Conservation (phyloP, 306 rosid genomes). For the Heteromeles arbutifolia region DNA sequence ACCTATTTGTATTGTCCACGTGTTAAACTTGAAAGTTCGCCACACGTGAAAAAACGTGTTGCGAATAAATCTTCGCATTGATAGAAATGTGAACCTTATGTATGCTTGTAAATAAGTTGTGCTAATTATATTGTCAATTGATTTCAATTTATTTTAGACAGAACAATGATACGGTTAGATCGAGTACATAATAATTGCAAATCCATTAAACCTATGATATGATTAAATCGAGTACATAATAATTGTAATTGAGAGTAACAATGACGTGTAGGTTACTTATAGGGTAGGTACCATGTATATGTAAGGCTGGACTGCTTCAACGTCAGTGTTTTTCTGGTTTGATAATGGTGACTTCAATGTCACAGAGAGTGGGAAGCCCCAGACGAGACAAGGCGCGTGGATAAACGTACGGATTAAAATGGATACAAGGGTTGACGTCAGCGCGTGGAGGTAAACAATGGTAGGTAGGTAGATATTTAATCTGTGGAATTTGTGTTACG, state of each 20-base stretch:
- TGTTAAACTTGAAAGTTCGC: too few species aligned
- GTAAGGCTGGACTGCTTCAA: constrained; percentile 15
- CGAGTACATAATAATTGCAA: too few species aligned
- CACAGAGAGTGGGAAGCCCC: background rate
- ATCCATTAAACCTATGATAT: too few species aligned
- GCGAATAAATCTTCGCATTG: accelerated
- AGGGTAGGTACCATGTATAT: background rate
- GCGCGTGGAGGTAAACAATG: background rate
- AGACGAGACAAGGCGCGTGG: constrained; percentile 1
- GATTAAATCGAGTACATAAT: too few species aligned
- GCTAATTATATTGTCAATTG: too few species aligned
- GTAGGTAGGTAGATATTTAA: background rate
- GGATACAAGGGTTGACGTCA: background rate
- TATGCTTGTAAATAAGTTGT: too few species aligned
- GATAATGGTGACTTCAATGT: background rate
- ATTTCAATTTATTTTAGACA: too few species aligned
- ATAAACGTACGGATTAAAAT: background rate
- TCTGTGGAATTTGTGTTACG: background rate
- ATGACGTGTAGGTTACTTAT: background rate
- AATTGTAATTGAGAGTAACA: background rate
- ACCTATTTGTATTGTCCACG: accelerated
- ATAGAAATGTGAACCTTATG: background rate
- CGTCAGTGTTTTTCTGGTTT: constrained; percentile 17
- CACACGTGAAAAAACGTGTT: accelerated
- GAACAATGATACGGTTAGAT: too few species aligned